Evolutionary conservation across 768 basidiomycete species (phyloP), one percentile per base, ranked within the genome.

Genomic region (Multifurca ochricompacta): DNA sequence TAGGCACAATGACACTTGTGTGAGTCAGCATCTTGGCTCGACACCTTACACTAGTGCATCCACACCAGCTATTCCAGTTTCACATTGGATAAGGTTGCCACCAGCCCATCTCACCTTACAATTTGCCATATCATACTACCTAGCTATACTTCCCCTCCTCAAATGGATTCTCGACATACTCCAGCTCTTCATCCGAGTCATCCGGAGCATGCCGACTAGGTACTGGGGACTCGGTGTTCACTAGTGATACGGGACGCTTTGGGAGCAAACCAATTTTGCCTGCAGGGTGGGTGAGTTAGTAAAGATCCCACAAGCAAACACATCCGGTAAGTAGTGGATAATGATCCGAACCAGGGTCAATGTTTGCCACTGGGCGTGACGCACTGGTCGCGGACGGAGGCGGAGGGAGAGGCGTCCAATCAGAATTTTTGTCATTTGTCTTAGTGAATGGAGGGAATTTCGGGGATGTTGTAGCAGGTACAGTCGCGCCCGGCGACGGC

Each of bases 181-280:
- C 64, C 14, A 65, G 52, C 25, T 61, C 60, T 19, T 61, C 60
- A 1, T 58, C 55, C 0, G 48, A 48, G 18, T 62, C 61, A 19
- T 64, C 59, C 3, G 51, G 59, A n/a, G 40, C 51, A 3, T 19
- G n/a, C n/a, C n/a, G 36, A 30, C 50, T 46, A 30, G 32, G 34
- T 13, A 31, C 28, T 0, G 52, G 41, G 23, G 23, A 34, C 43
- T 56, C 43, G 10, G 51, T 9, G 43, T 48, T 47, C 16, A 61
- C 48, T 19, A 66, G 53, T 19, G 65, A 61, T 1, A 66, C 63
- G 0, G 65, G 65, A 13, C 63, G 60, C 51, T 66, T 66, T 7
- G 65, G 65, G 30, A 67, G 62, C 44, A 66, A 27, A 6, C 65
- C 65, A 18, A 66, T 48, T 39, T 64, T 65, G 47, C 51, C 59